A percentile compares a stretch with the other conserved stretches of the same genome.
Evolutionary conservation across 352 stramenopile species (phyloP).

Genomic region (Pythium brachiatum): DNA sequence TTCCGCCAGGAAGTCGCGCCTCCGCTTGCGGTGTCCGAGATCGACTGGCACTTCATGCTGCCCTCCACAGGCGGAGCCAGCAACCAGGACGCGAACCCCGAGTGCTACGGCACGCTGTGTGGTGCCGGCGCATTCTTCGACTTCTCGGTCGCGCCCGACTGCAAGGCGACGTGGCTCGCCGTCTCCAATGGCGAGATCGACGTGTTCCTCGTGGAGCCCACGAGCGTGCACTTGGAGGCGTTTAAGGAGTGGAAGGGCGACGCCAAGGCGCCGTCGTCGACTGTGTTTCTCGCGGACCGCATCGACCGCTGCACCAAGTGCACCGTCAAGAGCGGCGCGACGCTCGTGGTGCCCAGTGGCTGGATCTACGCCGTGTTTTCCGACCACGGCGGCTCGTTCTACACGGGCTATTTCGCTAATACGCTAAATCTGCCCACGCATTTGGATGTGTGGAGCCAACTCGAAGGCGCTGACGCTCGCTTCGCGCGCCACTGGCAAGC

Average conservation of each 20-base stretch:
- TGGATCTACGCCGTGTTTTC: slow-evolving; percentile 75
- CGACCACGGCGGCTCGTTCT: slow-evolving; percentile 46
- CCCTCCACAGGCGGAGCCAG: slow-evolving; percentile 15
- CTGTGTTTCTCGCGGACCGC: slow-evolving; percentile 59
- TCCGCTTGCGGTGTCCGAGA: slow-evolving; percentile 44
- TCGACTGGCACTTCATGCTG: slow-evolving; percentile 52
- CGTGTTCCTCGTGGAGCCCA: slow-evolving; percentile 69
- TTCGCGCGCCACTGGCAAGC: slow-evolving; percentile 34
- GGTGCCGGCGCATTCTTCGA: slow-evolving; percentile 61
- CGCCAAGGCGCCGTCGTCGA: slow-evolving; percentile 30
- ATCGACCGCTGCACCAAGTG: slow-evolving; percentile 77
- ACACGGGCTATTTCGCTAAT: slow-evolving; percentile 56
- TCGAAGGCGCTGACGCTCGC: slow-evolving; percentile 35
- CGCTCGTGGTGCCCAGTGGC: slow-evolving; percentile 59
- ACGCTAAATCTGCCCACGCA: slow-evolving; percentile 50
- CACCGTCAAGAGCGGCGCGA: slow-evolving; percentile 41
- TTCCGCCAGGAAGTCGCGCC: slow-evolving; percentile 40
- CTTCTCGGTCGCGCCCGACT: slow-evolving; percentile 52
- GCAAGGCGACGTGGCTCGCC: slow-evolving; percentile 60
- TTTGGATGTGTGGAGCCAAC: slow-evolving; percentile 40
- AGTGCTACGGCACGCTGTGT: slow-evolving; percentile 60
- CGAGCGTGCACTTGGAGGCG: slow-evolving; percentile 34
- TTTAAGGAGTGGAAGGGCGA: slow-evolving; percentile 59
- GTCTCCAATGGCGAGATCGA: slow-evolving; percentile 58
- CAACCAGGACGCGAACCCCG: slow-evolving; percentile 31